phyloP scores from a whole-genome alignment of 2,329 filamentous ascomycete species.

The Aspergillus chevalieri region DNA sequence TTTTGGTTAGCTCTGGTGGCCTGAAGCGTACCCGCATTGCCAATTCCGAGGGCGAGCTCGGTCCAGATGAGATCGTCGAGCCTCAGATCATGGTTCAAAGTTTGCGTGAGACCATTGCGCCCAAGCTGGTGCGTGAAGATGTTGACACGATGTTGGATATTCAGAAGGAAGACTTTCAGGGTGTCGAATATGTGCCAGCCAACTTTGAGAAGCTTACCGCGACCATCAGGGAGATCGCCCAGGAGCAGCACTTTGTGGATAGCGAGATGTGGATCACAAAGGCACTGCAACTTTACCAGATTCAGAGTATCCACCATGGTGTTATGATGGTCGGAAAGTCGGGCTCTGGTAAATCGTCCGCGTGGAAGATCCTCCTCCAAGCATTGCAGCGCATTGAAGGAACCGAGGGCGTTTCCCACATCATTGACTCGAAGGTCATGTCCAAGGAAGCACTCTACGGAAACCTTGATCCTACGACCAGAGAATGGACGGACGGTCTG shows the following conservation, averaged over 20 bases:
- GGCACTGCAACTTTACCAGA: constrained; percentile 93
- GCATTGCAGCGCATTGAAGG: constrained; percentile 86
- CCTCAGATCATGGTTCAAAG: constrained; percentile 98
- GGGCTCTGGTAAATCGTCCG: constrained; percentile 91
- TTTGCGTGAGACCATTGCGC: constrained; percentile 94
- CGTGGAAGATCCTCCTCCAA: constrained; percentile 88
- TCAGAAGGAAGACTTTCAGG: constrained; percentile 81
- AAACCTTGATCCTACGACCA: constrained; percentile 89
- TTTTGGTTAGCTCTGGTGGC: constrained; percentile 93
- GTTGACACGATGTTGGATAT: constrained; percentile 81
- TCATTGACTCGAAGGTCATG: constrained; percentile 99
- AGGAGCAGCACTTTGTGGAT: constrained; percentile 78
- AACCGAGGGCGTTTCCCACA: constrained; percentile 88
- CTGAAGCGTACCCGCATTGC: constrained; percentile 79
- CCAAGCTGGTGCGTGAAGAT: constrained; percentile 89
- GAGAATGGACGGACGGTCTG: constrained; percentile 97
- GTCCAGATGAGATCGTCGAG: constrained; percentile 70
- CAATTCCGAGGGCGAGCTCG: constrained; percentile 49
- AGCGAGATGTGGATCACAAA: constrained; percentile 98
- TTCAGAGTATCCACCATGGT: constrained; percentile 95
- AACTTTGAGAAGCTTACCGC: constrained; percentile 72
- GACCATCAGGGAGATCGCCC: constrained; percentile 75
- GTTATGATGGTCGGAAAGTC: constrained; percentile 99
- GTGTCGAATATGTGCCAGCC: constrained; percentile 85
- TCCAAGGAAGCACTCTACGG: constrained; percentile 97